phyloP scores from a whole-genome alignment of 2,329 filamentous ascomycete species.

The Eurotiales sp. region DNA sequence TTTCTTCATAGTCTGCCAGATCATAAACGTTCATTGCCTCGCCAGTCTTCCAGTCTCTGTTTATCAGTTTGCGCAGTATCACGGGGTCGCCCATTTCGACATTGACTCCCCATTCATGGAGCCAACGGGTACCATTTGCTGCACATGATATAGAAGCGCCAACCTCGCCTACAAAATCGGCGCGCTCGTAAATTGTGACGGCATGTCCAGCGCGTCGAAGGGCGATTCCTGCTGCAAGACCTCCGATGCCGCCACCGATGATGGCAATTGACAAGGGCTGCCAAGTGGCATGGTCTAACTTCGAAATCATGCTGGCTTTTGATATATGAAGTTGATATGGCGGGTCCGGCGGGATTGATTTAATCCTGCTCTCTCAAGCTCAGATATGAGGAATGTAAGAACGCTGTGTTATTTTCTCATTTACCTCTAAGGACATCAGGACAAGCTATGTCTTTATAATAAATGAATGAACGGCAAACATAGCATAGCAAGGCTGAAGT shows the following conservation, averaged over 20 bases:
- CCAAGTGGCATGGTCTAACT: constrained; percentile 32
- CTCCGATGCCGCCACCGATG: constrained; percentile 53
- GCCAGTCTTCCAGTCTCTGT: constrained; percentile 66
- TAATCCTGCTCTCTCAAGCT: too few species aligned
- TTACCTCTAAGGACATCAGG: too few species aligned
- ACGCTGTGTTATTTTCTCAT: neutral
- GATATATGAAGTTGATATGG: neutral
- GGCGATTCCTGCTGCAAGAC: constrained; percentile 49
- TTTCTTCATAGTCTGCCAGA: constrained; percentile 61
- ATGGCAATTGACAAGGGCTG: constrained; percentile 45
- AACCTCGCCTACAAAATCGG: constrained; percentile 64
- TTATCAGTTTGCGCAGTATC: constrained; percentile 63
- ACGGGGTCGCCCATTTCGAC: constrained; percentile 63
- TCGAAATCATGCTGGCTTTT: constrained; percentile 17
- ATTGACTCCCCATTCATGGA: constrained; percentile 66
- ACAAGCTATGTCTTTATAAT: too few species aligned
- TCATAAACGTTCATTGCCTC: constrained; percentile 62
- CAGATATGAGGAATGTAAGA: too few species aligned
- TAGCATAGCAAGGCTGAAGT: too few species aligned
- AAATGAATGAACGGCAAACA: too few species aligned
- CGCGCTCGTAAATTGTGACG: constrained; percentile 63
- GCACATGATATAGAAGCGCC: constrained; percentile 66
- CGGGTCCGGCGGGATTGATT: neutral
- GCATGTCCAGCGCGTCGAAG: constrained; percentile 52
- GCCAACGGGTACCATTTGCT: constrained; percentile 66